Evolutionary conservation across 805 yeast species (phyloP).

Genomic region (Candida ficus): DNA sequence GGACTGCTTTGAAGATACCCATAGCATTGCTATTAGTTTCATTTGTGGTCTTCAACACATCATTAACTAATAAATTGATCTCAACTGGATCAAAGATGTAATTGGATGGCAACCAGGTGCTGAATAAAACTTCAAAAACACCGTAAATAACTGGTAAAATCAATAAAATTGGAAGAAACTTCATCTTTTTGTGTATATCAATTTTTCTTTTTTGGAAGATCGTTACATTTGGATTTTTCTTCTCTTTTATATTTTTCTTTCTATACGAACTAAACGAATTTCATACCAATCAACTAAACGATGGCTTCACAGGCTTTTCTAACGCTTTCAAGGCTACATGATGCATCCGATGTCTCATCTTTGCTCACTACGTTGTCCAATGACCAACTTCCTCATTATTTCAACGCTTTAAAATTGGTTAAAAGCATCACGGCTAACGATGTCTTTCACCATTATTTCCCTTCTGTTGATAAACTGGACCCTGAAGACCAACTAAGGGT

Average conservation of each 20-base stretch:
- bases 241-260: too few relatives aligned
- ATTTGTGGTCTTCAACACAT: constrained; percentile 44
- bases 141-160: constrained; percentile 20
- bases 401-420: constrained; percentile 7
- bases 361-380: background rate
- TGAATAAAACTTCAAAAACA: constrained; percentile 37
- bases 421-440: constrained; percentile 7
- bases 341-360: background rate
- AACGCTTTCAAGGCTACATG: constrained; percentile 1
- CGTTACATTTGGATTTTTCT: too few relatives aligned
- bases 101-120: constrained; percentile 63
- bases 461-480: background rate
- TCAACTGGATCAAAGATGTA: constrained; percentile 67
- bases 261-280: too few relatives aligned
- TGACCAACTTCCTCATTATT: constrained; percentile 2
- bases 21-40: constrained; percentile 51
- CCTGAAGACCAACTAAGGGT: background rate
- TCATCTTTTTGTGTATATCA: too few relatives aligned
- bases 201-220: too few relatives aligned
- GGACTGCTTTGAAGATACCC: constrained; percentile 56
- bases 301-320: constrained; percentile 9
- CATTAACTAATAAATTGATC: constrained; percentile 53
- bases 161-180: background rate
- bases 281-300: too few relatives aligned
- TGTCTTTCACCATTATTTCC: constrained; percentile 3